Evolutionary conservation across 2,329 filamentous ascomycete species (phyloP).

Genomic region (Colletotrichum zoysiae): DNA sequence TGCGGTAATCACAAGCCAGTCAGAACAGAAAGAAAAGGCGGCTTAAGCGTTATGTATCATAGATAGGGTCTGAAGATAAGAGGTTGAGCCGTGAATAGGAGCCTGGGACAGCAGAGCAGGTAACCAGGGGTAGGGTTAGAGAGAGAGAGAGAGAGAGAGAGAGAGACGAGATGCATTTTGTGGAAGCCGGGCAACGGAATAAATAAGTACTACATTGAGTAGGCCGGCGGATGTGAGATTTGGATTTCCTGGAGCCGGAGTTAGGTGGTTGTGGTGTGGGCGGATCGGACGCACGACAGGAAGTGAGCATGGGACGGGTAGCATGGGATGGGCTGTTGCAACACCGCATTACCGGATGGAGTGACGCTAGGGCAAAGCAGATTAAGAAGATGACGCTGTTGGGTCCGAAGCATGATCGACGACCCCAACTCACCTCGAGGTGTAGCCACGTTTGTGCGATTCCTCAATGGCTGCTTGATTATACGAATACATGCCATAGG

Average conservation of each 20-base stretch:
- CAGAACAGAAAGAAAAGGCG: not conserved
- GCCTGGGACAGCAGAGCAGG: not conserved
- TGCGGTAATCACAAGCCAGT: conserved; percentile 11
- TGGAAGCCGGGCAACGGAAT: conserved; percentile 4
- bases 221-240: conserved; percentile 29
- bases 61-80: not conserved
- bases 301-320: conserved; percentile 14
- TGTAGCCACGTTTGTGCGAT: not conserved
- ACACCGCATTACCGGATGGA: conserved; percentile 5
- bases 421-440: not conserved
- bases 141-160: not conserved
- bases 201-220: conserved; percentile 29
- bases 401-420: conserved; percentile 2
- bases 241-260: conserved; percentile 36
- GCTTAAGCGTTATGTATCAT: not conserved
- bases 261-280: conserved; percentile 36
- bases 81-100: not conserved
- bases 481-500: not conserved
- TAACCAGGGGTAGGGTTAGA: not conserved
- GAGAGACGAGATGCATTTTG: not conserved
- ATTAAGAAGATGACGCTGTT: not conserved
- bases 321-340: conserved; percentile 6
- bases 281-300: conserved; percentile 23
- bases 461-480: not conserved
- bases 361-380: conserved; percentile 12